Evolutionary conservation across 2,329 filamentous ascomycete genomes (phyloP), one percentile per base, ranked within the genome.

Genomic region (Clarireedia monteithiana): DNA sequence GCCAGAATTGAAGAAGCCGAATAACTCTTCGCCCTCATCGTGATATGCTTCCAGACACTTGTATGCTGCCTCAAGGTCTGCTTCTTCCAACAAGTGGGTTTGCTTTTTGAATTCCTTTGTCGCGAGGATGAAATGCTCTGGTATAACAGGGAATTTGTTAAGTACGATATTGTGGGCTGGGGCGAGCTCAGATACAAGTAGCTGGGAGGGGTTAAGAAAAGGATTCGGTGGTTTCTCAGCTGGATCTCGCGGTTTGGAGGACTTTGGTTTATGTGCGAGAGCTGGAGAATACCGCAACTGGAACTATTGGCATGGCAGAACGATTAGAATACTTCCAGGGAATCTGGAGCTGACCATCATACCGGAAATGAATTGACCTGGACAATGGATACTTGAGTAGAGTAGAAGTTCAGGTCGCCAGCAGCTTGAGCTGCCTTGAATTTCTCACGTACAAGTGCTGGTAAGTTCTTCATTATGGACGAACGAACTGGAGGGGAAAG

Each of bases 131-230:
- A 87, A 88, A 71, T 90, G 86, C 63, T 84, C 77, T 0, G 80
- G 78, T 36, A 88, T 84, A 49, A 90, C 72, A 49, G 86, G 85
- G 63, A 86, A 90, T 69, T 89, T 90, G 74, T 90, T 90, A 42
- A 90, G 73, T 1, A 90, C 81, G 44, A 89, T 75, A 57, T 78
- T 76, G 68, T 90, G 85, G 7, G 73, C 69, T 0, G 80, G 73
- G 1, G 73, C 73, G 6, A 87, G 65, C 15, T 77, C 69, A 45
- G 84, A 70, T 39, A 85, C 73, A 55, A 86, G 77, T 9, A 80
- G 72, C 5, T 76, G 73, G 0, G 77, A 69, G 0, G 85, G 85
- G 58, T 81, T 74, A 36, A 79, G 82, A 68, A 90, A 90, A 4
- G 85, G 84, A 67, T 89, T 80, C 63, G 79, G 75, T 2, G 73